Base-by-base conservation (phyloP, 345 rosid genomes). In the Anastatica hierochuntica region DNA sequence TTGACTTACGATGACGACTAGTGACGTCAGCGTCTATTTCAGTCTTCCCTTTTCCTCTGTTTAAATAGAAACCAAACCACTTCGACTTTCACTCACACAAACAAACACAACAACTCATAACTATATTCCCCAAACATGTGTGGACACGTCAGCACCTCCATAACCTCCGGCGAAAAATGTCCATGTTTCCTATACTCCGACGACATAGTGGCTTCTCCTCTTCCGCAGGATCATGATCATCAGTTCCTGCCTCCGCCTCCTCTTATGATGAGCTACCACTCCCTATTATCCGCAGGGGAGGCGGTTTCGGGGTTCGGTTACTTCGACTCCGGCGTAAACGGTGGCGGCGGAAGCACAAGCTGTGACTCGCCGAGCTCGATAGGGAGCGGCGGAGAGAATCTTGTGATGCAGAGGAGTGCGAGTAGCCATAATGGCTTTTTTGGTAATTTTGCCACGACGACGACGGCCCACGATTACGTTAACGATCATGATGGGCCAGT, bases 301-400 rank as follows among this genome's bases (percentile, higher is more conserved):
- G 56, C 55, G 10, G 29, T 31, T 43, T 62, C 69, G 24, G 54
- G 73, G 30, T 59, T 69, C 7, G 55, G 60, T 58, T 63, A 58
- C 50, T 50, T 66, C 36, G 71, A 58, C 39, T 59, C 54, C 0
- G 44, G 75, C 9, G 50, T 62, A 46, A 67, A 60, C 43, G 21
- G 77, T 35, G 60, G 81, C 27, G 72, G 76, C 8, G 63, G 78
- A 56, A 66, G 74, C 49, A 75, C 78, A 69, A 59, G 85, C 63
- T 78, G 79, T 20, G 73, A 74, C 34, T 84, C 96, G 2, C 95
- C 90, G 13, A 80, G 68, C 56, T 80, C 81, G 21, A 50, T 73
- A 13, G 76, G 72, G 1, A 67, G 78, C 29, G 74, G 72, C 4
- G 82, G 60, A 49, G 62, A 61, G 29, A 70, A 75, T 47, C 59